Percentiles rank a stretch among this genome's conserved stretches.
Evolutionary conservation across 768 basidiomycete genomes (phyloP).

Genomic region (Lentinus brumalis): DNA sequence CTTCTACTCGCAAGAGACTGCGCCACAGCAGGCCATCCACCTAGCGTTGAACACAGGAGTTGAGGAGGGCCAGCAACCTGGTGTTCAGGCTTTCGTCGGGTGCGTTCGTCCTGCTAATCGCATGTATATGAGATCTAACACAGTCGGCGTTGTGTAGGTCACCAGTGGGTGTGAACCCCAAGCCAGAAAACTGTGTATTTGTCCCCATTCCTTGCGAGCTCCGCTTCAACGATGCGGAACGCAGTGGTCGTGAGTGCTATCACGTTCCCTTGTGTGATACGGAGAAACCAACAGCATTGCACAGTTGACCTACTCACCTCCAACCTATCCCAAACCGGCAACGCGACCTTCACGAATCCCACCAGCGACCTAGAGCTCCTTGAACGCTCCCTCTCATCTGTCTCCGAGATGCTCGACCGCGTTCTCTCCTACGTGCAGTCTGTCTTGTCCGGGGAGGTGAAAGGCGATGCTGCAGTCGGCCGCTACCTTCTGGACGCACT

Average conservation of each 20-base stretch:
- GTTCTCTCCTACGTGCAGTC: constrained; percentile 83
- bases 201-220: constrained; percentile 89
- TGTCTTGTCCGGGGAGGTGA: constrained; percentile 74
- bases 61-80: constrained; percentile 59
- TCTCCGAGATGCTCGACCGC: constrained; percentile 80
- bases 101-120: constrained; percentile 33
- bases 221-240: constrained; percentile 80
- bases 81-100: constrained; percentile 89
- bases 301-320: constrained; percentile 77
- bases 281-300: not conserved
- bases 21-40: constrained; percentile 87
- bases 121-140: not conserved
- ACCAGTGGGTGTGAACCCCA: constrained; percentile 85
- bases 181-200: constrained; percentile 95
- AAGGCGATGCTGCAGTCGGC: constrained; percentile 85
- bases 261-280: not conserved
- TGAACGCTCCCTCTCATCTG: constrained; percentile 68
- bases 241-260: constrained; percentile 72
- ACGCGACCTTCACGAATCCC: constrained; percentile 48
- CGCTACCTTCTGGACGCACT: constrained; percentile 90
- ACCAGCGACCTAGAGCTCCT: constrained; percentile 75
- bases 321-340: constrained; percentile 37
- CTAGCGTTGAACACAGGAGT: constrained; percentile 87
- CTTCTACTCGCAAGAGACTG: constrained; percentile 93
- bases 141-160: constrained; percentile 49